A percentile compares a stretch with the other conserved stretches of the same genome.
Conservation (phyloP, 2,329 filamentous ascomycete genomes). For the Fusarium sp. region DNA sequence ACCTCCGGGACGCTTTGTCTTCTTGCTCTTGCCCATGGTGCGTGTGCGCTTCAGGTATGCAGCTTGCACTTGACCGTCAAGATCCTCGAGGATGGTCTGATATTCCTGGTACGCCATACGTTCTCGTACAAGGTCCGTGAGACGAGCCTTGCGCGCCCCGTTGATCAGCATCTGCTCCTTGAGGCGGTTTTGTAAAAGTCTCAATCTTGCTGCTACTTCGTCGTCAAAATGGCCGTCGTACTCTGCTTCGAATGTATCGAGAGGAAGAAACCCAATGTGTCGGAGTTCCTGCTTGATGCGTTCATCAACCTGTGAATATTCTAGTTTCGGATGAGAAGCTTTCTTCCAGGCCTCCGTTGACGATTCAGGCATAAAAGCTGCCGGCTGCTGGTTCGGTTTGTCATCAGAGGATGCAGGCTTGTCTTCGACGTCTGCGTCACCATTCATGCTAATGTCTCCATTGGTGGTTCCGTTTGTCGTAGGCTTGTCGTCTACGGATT, state of each 20-base stretch:
- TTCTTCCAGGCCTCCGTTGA: constrained; percentile 82
- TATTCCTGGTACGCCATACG: constrained; percentile 97
- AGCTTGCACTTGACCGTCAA: constrained; percentile 92
- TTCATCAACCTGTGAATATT: constrained; percentile 88
- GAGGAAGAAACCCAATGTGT: constrained; percentile 86
- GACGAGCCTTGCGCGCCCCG: constrained; percentile 85
- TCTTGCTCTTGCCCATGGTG: constrained; percentile 93
- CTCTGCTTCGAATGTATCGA: constrained; percentile 72
- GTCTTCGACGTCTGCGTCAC: constrained; percentile 54
- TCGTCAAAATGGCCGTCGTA: constrained; percentile 94
- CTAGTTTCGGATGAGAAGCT: constrained; percentile 76
- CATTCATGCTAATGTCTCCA: constrained; percentile 65
- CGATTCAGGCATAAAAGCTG: constrained; percentile 82
- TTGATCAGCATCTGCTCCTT: constrained; percentile 87
- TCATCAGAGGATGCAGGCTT: constrained; percentile 48
- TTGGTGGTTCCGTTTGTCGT: constrained; percentile 61
- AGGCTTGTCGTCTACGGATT: constrained; percentile 65
- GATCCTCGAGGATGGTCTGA: constrained; percentile 93
- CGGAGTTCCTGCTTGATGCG: constrained; percentile 90
- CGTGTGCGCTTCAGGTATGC: constrained; percentile 96
- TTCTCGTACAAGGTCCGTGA: constrained; percentile 88
- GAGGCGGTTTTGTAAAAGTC: constrained; percentile 83
- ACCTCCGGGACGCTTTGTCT: constrained; percentile 82
- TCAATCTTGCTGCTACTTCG: constrained; percentile 89
- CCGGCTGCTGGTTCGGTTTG: constrained; percentile 65